These are phyloP conservation scores for Podospora australis DNA, from an alignment of 495 filamentous ascomycete genomes.

Conservation along the genomic window DNA sequence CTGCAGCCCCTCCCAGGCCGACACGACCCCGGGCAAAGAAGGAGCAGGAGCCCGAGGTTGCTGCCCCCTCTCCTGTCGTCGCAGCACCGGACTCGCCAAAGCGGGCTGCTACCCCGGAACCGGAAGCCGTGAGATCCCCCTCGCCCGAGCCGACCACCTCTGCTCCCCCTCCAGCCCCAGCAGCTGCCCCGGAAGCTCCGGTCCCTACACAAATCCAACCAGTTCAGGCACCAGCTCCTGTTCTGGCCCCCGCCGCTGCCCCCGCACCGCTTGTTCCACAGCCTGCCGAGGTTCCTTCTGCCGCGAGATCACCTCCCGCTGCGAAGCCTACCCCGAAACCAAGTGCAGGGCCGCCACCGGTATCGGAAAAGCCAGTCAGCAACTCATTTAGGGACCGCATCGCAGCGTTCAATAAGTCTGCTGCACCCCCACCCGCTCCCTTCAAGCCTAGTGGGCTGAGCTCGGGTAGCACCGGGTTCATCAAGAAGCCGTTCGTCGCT, in stretches of 20 bases:
- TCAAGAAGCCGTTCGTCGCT: slow-evolving; percentile 98
- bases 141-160: slow-evolving; percentile 20
- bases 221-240: slow-evolving; percentile 27
- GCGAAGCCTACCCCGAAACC: slow-evolving; percentile 45
- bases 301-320: slow-evolving; percentile 28
- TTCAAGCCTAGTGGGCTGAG: slow-evolving; percentile 68
- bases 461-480: slow-evolving; percentile 59
- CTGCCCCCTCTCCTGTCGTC: slow-evolving; percentile 53
- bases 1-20: slow-evolving; percentile 81
- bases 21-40: slow-evolving; percentile 67
- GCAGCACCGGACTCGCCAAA: slow-evolving; percentile 52
- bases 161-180: slow-evolving; percentile 23
- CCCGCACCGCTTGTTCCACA: slow-evolving; percentile 20
- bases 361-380: slow-evolving; percentile 66
- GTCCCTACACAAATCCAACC: slow-evolving; percentile 32
- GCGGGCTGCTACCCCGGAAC: slow-evolving; percentile 24
- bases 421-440: slow-evolving; percentile 77
- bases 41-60: slow-evolving; percentile 45
- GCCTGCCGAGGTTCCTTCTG: slow-evolving; percentile 19
- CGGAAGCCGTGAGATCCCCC: slow-evolving; percentile 15
- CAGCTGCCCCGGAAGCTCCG: slow-evolving; percentile 26
- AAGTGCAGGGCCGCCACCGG: slow-evolving; percentile 51
- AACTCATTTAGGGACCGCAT: slow-evolving; percentile 91
- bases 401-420: slow-evolving; percentile 89
- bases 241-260: neutral